Evolutionary conservation across 768 basidiomycete genomes (phyloP), one percentile per base, ranked within the genome.

Genomic region (Hydnomerulius pinastri): DNA sequence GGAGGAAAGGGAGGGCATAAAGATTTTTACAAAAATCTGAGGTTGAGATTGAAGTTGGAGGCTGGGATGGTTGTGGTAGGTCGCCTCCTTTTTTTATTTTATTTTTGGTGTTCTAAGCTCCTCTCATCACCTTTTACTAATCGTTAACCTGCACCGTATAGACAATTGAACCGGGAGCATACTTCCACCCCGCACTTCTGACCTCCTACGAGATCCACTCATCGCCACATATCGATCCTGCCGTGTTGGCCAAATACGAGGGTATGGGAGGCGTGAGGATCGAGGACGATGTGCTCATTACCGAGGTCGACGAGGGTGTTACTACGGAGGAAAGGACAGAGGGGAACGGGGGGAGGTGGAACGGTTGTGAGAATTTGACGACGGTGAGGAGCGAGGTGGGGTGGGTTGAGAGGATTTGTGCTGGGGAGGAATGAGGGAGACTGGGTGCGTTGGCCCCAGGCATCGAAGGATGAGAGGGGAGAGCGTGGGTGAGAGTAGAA

Each of bases 91-190:
- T 46, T 25, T 13, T 29, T 30, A 27, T 23, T 46, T 25, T 13
- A 27, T 30, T 25, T 43, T 5, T 17, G 33, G 3, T 17, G 2
- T 17, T 17, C 2, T 35, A 2, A 4, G 13, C n/a, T 36, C 0
- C 8, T 39, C 15, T 20, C n/a, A 5, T 21, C 25, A 47, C 20
- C 18, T 32, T 41, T 23, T 30, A 29, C 23, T 47, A 13, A 50
- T 29, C 53, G 33, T 48, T 52, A 12, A 40, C 37, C 17, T 32
- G 38, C 15, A 24, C n/a, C 37, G 49, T 43, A 23, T 33, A 94
- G 85, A 96, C 94, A 0, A 89, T 95, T 9, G 94, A 97, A 57
- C 94, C 94, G 0, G 93, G 91, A 0, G 79, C 86, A 57, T 94
- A 94, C 67, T 95, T 94, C 75, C 86, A 86, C 4, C 84, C 85